Percentiles rank a stretch among this genome's conserved stretches.
Conservation (phyloP, 805 yeast species). For the Monosporozyma unispora region DNA sequence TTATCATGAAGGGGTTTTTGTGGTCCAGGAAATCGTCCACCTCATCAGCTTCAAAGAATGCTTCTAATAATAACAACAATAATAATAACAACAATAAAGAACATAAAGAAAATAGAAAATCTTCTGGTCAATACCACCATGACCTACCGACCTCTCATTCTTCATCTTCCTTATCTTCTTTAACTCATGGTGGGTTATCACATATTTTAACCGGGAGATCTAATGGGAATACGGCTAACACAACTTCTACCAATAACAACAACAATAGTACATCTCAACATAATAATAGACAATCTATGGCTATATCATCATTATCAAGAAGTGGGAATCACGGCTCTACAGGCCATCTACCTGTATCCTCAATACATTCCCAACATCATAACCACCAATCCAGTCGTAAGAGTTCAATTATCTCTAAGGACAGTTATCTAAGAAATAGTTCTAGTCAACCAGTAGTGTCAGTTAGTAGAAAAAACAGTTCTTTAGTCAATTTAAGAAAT, state of each 20-base stretch:
- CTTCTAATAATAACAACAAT: not conserved
- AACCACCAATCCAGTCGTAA: constrained; percentile 1
- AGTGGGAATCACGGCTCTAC: constrained; percentile 2
- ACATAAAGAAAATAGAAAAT: not conserved
- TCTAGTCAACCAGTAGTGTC: constrained; percentile 3
- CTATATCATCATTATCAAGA: not conserved
- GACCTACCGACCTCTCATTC: constrained; percentile 4
- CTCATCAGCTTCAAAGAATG: not conserved
- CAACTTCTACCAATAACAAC: not conserved
- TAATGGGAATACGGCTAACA: not conserved
- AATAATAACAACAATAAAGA: constrained; percentile 1
- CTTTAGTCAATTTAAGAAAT: not conserved
- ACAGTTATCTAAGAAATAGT: not conserved
- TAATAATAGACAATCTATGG: not conserved
- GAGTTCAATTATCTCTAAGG: constrained; percentile 2
- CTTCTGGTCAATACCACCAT: not conserved
- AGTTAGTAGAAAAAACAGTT: not conserved
- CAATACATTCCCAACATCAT: not conserved
- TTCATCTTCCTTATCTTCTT: constrained; percentile 2
- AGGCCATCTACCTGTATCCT: not conserved
- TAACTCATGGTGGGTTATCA: not conserved
- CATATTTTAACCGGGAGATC: not conserved
- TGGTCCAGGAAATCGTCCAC: constrained; percentile 13
- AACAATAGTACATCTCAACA: not conserved
- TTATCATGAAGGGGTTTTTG: constrained; percentile 16